Conservation (phyloP, 225 moss, liverwort and hornwort species). For the Asterella californica region DNA sequence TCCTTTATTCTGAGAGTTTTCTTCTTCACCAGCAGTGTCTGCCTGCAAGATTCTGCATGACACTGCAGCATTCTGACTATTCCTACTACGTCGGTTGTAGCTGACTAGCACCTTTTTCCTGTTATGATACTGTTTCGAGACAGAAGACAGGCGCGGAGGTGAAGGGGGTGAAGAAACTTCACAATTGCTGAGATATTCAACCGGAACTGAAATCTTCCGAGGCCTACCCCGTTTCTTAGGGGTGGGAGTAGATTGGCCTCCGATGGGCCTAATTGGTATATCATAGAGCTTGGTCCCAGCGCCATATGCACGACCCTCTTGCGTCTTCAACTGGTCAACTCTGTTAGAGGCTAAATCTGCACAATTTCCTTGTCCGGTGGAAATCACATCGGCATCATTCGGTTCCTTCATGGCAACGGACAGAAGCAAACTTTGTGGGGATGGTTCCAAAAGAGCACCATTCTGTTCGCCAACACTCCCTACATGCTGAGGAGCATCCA, state of each 20-base stretch:
- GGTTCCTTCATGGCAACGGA: background rate
- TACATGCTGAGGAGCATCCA: background rate
- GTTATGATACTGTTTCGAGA: background rate
- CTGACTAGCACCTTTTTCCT: background rate
- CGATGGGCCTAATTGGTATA: background rate
- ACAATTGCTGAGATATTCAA: background rate
- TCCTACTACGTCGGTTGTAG: background rate
- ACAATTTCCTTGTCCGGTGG: background rate
- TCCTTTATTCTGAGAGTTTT: background rate
- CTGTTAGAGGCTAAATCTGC: background rate
- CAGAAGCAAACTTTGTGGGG: background rate
- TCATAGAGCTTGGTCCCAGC: background rate
- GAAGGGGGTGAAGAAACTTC: background rate
- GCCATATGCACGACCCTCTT: background rate
- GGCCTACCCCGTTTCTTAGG: conserved; percentile 6
- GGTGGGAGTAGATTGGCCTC: background rate
- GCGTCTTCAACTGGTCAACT: background rate
- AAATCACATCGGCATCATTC: background rate
- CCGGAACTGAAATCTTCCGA: background rate
- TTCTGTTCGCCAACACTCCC: background rate
- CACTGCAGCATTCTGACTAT: background rate
- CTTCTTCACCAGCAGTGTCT: background rate
- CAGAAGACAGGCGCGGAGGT: background rate
- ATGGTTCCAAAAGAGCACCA: background rate
- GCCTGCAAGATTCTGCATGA: background rate